Conservation (phyloP, 805 yeast species). For the Millerago galiae region DNA sequence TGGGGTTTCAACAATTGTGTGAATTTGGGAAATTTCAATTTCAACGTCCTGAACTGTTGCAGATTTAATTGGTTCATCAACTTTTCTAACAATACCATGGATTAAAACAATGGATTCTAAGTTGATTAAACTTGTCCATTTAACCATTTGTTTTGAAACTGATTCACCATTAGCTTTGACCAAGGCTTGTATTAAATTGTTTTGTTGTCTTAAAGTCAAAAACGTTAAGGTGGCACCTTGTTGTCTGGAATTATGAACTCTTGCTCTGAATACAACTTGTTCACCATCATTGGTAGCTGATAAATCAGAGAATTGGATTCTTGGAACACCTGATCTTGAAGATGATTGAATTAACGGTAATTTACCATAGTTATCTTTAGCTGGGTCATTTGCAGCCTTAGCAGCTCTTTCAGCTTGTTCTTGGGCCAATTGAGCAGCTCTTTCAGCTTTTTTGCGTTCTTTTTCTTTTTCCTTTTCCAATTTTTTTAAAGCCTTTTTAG, state of each 20-base stretch:
- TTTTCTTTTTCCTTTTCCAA: conserved; percentile 90
- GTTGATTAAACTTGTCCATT: conserved; percentile 84
- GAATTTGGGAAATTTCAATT: conserved; percentile 67
- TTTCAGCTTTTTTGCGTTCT: conserved; percentile 87
- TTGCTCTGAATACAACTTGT: conserved; percentile 81
- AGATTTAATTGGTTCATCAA: conserved; percentile 80
- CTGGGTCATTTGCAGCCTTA: conserved; percentile 74
- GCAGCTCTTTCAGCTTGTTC: conserved; percentile 66
- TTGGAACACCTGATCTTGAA: conserved; percentile 55
- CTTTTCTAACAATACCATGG: conserved; percentile 75
- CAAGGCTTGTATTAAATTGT: conserved; percentile 74
- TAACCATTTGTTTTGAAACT: conserved; percentile 91
- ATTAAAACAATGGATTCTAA: conserved; percentile 90
- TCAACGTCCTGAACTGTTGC: conserved; percentile 91
- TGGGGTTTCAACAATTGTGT: conserved; percentile 81
- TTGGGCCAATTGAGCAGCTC: conserved; percentile 81
- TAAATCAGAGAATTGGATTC: conserved; percentile 53
- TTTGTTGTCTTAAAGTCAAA: conserved; percentile 87
- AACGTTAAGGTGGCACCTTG: conserved; percentile 95
- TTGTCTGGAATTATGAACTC: conserved; percentile 88
- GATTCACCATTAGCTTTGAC: conserved; percentile 68
- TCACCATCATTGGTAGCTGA: conserved; percentile 63
- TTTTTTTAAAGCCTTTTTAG: conserved; percentile 93
- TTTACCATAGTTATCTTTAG: conserved; percentile 85
- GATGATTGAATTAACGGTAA: conserved; percentile 79